A percentile compares a stretch with the other conserved stretches of the same genome.
phyloP scores from a whole-genome alignment of 2,329 filamentous ascomycete genomes.

The Colletotrichum sp. region DNA sequence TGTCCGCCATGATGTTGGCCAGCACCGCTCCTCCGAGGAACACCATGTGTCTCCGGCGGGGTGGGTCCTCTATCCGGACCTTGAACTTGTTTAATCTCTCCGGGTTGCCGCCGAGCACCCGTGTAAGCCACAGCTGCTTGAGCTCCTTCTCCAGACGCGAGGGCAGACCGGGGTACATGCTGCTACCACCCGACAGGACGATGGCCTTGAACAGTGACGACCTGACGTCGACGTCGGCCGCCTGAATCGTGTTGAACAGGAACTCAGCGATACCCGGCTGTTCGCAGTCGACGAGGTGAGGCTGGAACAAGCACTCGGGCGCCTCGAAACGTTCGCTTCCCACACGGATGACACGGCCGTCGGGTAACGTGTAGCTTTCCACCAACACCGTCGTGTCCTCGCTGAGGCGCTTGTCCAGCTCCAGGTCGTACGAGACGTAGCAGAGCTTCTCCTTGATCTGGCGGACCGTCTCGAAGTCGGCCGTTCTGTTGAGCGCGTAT shows the following conservation, averaged over 20 bases:
- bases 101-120: slow-evolving; percentile 87
- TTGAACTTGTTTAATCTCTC: slow-evolving; percentile 98
- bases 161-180: slow-evolving; percentile 98
- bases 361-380: slow-evolving; percentile 95
- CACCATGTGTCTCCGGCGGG: slow-evolving; percentile 97
- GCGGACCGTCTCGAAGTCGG: slow-evolving; percentile 97
- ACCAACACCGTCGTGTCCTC: slow-evolving; percentile 98
- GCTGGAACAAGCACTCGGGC: slow-evolving; percentile 97
- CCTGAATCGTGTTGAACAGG: slow-evolving; percentile 98
- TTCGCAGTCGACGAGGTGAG: slow-evolving; percentile 95
- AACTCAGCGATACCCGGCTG: slow-evolving; percentile 97
- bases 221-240: slow-evolving; percentile 93
- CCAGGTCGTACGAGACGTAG: slow-evolving; percentile 98
- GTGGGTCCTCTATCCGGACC: slow-evolving; percentile 97
- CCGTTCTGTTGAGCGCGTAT: slow-evolving; percentile 96
- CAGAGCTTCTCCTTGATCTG: slow-evolving; percentile 99
- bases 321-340: slow-evolving; percentile 98
- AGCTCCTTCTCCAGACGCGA: slow-evolving; percentile 97
- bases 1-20: slow-evolving; percentile 98
- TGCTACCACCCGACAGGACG: slow-evolving; percentile 93
- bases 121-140: slow-evolving; percentile 97
- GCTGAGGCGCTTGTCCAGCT: slow-evolving; percentile 92
- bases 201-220: slow-evolving; percentile 96
- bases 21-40: slow-evolving; percentile 96
- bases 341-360: slow-evolving; percentile 93